Evolutionary conservation across 2,329 filamentous ascomycete genomes (phyloP).

Genomic region (Phoma sp.): DNA sequence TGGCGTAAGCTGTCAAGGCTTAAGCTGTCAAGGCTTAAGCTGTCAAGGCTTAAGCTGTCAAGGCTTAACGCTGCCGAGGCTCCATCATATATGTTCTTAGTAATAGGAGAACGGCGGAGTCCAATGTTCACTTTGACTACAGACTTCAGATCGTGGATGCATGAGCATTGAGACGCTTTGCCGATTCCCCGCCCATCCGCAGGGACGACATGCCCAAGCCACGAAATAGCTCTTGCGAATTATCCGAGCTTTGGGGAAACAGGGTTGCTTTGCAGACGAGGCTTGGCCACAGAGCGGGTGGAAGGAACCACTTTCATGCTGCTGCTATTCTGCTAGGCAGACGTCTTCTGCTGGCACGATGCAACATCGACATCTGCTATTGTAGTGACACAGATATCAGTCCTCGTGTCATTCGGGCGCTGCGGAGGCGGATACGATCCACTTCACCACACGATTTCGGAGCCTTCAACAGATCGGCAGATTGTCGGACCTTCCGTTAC

Average conservation of each 20-base stretch:
- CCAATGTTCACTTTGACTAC: no score
- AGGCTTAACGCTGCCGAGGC: no score
- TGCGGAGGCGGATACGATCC: neutral
- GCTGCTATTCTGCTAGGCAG: neutral
- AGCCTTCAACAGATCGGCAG: neutral
- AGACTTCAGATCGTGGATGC: no score
- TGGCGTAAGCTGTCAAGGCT: no score
- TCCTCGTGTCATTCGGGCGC: neutral
- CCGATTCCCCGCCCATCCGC: neutral
- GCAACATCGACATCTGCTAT: neutral
- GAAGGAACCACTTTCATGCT: neutral
- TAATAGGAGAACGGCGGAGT: no score
- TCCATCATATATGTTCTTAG: no score
- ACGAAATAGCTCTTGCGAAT: neutral
- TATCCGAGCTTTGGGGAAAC: neutral
- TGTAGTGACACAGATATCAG: neutral
- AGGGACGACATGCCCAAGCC: neutral
- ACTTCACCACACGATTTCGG: neutral
- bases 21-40: no score
- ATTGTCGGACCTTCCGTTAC: neutral
- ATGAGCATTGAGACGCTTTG: no score
- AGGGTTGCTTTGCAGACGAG: constrained; percentile 10
- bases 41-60: no score
- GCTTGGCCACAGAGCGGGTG: constrained; percentile 2
- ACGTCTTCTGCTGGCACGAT: neutral